Base-by-base conservation (phyloP, 257 asterid genomes). In the Gynochthodes officinalis region DNA sequence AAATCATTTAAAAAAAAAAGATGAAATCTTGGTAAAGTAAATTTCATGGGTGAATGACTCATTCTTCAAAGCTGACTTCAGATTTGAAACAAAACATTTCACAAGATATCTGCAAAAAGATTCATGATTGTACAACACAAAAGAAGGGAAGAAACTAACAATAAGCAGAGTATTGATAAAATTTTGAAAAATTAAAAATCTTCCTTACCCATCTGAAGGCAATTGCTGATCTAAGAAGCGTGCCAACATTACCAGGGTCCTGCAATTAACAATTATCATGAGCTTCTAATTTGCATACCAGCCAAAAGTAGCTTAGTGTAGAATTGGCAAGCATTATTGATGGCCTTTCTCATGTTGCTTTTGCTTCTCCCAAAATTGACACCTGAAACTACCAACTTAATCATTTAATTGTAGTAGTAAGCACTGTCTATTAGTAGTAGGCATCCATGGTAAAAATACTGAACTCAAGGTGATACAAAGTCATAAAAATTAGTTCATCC, bases 221-320 rank as follows among this genome's bases (percentile, higher is more conserved):
- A 55, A 85, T 83, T 25, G 98, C 98, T 33, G 97, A 86, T 80
- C 99, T 82, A 70, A 95, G 86, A 58, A 95, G 85, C 16, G 99
- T 87, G 55, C 98, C 99, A 55, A 95, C 93, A 75, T 95, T 92
- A 72, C 98, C 99, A 3, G 98, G 99, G 81, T 95, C 99, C 97
- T 95, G 89, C 82, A 75, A 64, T 73, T 66, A 64, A 73, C 76
- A 76, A 73, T 46, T 18, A 44, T 28, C 61, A 72, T 53, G 57
- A 46, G 43, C 35, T 75, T 1, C 39, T 39, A 43, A 62, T 71
- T 69, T 4, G 49, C 43, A 58, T 21, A 72, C 19, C 25, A 44
- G 30, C 46, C 16, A 72, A 60, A 46, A 21, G 7, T 21, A 59
- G 76, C 73, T 28, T 18, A 48, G 40, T 67, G 37, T 16, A 67